Percentiles rank a stretch among this genome's conserved stretches.
Evolutionary conservation across 2,329 filamentous ascomycete species (phyloP).

Genomic region (Helicocarpus griseus): DNA sequence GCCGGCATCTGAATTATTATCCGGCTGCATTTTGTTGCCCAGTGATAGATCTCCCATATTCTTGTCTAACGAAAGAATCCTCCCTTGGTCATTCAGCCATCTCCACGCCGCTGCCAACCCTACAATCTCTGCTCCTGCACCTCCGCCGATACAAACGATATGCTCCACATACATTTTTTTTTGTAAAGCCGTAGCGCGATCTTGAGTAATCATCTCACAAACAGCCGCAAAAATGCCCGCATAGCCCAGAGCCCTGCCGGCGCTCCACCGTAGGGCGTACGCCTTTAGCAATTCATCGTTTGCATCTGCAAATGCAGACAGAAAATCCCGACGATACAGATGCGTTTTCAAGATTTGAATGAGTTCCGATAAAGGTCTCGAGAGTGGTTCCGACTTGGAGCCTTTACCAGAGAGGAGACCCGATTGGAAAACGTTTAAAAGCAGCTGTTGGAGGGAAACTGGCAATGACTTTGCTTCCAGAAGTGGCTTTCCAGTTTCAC

Average conservation of each 20-base stretch:
- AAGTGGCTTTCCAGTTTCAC: background rate
- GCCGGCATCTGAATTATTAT: background rate
- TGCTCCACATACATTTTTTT: conserved; percentile 12
- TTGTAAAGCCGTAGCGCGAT: background rate
- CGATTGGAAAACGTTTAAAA: conserved; percentile 63
- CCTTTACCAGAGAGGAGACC: conserved; percentile 40
- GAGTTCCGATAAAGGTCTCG: conserved; percentile 41
- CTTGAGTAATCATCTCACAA: conserved; percentile 11
- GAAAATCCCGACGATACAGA: conserved; percentile 78
- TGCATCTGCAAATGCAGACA: conserved; percentile 58
- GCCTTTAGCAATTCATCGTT: conserved; percentile 61
- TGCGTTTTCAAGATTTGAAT: conserved; percentile 80
- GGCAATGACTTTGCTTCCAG: conserved; percentile 27
- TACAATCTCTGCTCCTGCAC: conserved; percentile 57
- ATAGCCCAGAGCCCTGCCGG: conserved; percentile 75
- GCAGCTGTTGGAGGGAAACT: conserved; percentile 53
- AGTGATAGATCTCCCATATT: background rate
- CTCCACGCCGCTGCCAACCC: conserved; percentile 49
- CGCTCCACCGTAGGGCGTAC: conserved; percentile 87
- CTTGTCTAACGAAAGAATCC: background rate
- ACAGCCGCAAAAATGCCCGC: conserved; percentile 43
- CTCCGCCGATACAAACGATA: conserved; percentile 53
- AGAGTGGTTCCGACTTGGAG: conserved; percentile 22
- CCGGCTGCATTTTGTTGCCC: background rate
- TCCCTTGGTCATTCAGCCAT: conserved; percentile 19